These are phyloP conservation scores for Eucalyptus coolabah DNA, from an alignment of 345 rosid genomes.

Conservation along the genomic window DNA sequence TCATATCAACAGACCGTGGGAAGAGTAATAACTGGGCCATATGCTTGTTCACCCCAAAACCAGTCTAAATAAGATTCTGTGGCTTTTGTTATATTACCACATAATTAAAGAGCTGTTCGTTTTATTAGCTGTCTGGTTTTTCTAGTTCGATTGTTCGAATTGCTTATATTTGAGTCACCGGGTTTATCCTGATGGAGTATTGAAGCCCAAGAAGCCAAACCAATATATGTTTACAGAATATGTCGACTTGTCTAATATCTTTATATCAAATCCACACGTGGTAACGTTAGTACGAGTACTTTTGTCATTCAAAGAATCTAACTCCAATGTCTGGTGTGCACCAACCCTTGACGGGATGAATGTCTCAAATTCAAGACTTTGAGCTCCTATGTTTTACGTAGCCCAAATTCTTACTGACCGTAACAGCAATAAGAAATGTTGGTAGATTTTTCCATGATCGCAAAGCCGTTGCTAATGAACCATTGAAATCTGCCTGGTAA, in stretches of 20 bases:
- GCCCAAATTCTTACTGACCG: neutral
- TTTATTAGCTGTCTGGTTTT: neutral
- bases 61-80: neutral
- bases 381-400: neutral
- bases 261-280: neutral
- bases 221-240: neutral
- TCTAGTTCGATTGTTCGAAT: neutral
- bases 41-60: neutral
- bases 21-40: constrained; percentile 73
- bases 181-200: neutral
- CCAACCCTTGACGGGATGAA: neutral
- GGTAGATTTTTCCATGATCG: neutral
- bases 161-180: constrained; percentile 4
- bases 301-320: neutral
- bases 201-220: neutral
- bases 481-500: neutral
- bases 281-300: neutral
- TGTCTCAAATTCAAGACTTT: neutral
- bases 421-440: neutral
- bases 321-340: neutral
- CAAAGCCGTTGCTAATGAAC: neutral
- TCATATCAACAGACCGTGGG: constrained; percentile 65
- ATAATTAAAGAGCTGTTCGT: neutral
- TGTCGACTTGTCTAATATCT: neutral
- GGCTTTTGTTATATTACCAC: neutral